These are phyloP conservation scores for Rhodamnia rubescens DNA, from an alignment of 345 rosid species.

Conservation along the genomic window DNA sequence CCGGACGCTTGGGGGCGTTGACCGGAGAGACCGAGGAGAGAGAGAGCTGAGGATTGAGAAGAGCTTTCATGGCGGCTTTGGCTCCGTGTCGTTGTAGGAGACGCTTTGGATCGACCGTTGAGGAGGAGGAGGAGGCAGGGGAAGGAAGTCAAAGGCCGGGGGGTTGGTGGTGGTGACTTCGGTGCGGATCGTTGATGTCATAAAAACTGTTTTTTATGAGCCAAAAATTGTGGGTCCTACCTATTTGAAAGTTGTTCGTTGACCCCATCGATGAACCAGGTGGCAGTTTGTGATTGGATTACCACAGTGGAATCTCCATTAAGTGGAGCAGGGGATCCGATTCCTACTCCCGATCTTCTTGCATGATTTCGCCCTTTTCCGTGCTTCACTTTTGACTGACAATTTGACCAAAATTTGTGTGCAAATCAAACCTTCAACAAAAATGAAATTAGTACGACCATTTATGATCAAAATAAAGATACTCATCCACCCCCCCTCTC, in stretches of 20 bases:
- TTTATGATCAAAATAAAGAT: background rate
- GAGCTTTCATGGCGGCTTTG: conserved; percentile 41
- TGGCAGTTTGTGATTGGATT: background rate
- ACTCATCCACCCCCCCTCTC: background rate
- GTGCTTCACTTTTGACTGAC: background rate
- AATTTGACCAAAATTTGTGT: no score
- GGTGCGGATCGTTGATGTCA: background rate
- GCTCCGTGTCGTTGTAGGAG: background rate
- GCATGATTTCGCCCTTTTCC: background rate
- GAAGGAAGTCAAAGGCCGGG: background rate
- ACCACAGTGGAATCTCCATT: background rate
- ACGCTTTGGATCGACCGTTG: background rate
- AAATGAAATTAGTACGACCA: background rate
- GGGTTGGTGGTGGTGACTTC: background rate
- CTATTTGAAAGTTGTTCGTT: background rate
- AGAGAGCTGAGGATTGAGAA: conserved; percentile 26
- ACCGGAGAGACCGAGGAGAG: conserved; percentile 16
- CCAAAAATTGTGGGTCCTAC: background rate
- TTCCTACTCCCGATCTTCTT: background rate
- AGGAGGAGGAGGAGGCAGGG: background rate
- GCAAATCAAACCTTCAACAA: no score
- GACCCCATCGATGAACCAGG: background rate
- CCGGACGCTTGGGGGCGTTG: conserved; percentile 9
- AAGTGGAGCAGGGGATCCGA: background rate
- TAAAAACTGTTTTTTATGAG: background rate